These are phyloP conservation scores for Trypanosoma grayi DNA, from an alignment of 208 protist genomes.

Conservation along the genomic window DNA sequence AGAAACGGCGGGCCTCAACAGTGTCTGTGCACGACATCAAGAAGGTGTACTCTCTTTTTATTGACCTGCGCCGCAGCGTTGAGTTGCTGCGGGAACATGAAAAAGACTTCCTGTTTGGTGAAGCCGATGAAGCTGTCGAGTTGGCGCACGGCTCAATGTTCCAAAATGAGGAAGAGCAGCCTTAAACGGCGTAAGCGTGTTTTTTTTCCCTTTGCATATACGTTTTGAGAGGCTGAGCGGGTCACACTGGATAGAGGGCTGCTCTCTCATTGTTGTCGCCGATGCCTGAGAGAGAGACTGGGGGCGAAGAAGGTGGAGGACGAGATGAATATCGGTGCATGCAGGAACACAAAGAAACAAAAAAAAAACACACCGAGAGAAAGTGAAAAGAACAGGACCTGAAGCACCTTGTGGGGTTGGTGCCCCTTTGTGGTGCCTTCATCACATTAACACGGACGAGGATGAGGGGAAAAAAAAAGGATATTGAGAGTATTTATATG, in stretches of 20 bases:
- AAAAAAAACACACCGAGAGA: neutral
- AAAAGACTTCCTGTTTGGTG: conserved; percentile 90
- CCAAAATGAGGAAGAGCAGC: conserved; percentile 34
- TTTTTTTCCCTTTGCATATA: conserved; percentile 17
- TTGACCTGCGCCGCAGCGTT: conserved; percentile 94
- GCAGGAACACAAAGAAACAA: neutral
- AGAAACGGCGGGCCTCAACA: conserved; percentile 91
- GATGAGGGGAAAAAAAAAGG: too few relatives aligned
- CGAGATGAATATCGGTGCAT: neutral
- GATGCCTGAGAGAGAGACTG: neutral
- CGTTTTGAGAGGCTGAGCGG: too few relatives aligned
- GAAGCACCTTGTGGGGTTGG: too few relatives aligned
- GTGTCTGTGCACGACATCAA: conserved; percentile 97
- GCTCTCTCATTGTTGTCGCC: neutral
- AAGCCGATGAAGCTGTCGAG: conserved; percentile 78
- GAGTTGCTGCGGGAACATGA: conserved; percentile 90
- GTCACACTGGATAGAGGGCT: too few relatives aligned
- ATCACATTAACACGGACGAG: too few relatives aligned
- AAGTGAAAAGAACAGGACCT: neutral
- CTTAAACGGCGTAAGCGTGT: conserved; percentile 2
- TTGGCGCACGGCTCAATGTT: conserved; percentile 24
- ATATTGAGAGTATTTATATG: too few relatives aligned
- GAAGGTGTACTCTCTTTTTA: conserved; percentile 97
- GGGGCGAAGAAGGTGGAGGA: neutral
- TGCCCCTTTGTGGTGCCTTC: too few relatives aligned